A percentile compares a stretch with the other conserved stretches of the same genome.
These are phyloP conservation scores for Penicillium arizonense DNA, from an alignment of 495 filamentous ascomycete species.

Conservation along the genomic window DNA sequence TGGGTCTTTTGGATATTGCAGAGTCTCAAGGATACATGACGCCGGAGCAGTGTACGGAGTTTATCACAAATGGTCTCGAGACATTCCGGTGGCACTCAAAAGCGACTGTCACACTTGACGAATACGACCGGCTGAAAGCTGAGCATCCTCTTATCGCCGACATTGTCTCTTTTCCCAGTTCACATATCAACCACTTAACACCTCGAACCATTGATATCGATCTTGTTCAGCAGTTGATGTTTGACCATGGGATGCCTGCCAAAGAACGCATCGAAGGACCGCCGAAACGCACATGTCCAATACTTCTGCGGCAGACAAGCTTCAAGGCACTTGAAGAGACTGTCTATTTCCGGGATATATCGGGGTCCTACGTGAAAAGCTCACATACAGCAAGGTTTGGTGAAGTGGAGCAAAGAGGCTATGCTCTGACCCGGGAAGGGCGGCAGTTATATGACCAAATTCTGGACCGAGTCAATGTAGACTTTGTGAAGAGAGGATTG, in stretches of 20 bases:
- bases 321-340: constrained; percentile 42
- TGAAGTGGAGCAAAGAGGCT: constrained; percentile 44
- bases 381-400: constrained; percentile 44
- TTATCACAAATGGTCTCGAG: constrained; percentile 33
- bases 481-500: constrained; percentile 4
- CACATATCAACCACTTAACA: constrained; percentile 48
- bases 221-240: constrained; percentile 34
- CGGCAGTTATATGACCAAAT: constrained; percentile 38
- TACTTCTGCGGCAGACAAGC: constrained; percentile 42
- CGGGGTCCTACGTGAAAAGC: constrained; percentile 20
- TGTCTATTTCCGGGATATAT: constrained; percentile 26
- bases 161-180: constrained; percentile 37
- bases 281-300: constrained; percentile 31
- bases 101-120: constrained; percentile 33
- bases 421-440: constrained; percentile 37
- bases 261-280: constrained; percentile 45
- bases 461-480: constrained; percentile 25
- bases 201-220: constrained; percentile 46
- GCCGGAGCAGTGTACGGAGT: constrained; percentile 19
- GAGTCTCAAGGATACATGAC: constrained; percentile 22
- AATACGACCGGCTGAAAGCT: constrained; percentile 33
- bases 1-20: constrained; percentile 21
- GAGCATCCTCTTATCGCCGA: constrained; percentile 44
- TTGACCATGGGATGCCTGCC: constrained; percentile 27
- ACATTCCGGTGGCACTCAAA: constrained; percentile 42